These are phyloP conservation scores for Pulveroboletus sp. DNA, from an alignment of 768 basidiomycete genomes.

Conservation along the genomic window DNA sequence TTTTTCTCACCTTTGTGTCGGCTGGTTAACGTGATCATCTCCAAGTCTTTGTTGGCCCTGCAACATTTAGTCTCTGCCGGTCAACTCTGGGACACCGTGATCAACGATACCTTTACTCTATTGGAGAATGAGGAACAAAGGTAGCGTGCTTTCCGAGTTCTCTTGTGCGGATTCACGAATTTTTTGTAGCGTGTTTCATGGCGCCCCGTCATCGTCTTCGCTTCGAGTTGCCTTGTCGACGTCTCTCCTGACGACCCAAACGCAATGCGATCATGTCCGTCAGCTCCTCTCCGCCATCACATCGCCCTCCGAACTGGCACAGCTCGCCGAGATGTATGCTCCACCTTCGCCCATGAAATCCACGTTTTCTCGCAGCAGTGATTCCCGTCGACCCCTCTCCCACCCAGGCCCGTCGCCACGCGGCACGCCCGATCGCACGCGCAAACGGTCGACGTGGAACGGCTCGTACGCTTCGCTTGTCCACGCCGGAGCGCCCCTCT, in stretches of 20 bases:
- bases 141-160: conserved; percentile 35
- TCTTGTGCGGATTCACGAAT: neutral
- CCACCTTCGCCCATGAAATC: conserved; percentile 59
- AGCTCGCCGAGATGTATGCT: conserved; percentile 86
- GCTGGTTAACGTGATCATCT: conserved; percentile 4
- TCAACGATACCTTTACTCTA: conserved; percentile 63
- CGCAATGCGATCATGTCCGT: conserved; percentile 80
- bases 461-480: conserved; percentile 59
- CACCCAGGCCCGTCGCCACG: conserved; percentile 32
- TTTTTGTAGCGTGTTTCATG: conserved; percentile 34
- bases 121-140: conserved; percentile 71
- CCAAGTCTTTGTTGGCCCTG: conserved; percentile 62
- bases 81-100: conserved; percentile 68
- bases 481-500: conserved; percentile 43
- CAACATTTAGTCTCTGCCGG: conserved; percentile 67
- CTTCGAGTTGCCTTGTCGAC: conserved; percentile 72
- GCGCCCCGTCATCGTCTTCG: conserved; percentile 30
- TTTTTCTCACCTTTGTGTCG: neutral
- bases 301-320: conserved; percentile 65
- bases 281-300: conserved; percentile 77
- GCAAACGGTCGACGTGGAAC: conserved; percentile 76
- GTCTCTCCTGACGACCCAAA: conserved; percentile 71
- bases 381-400: conserved; percentile 45
- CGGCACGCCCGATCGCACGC: conserved; percentile 21
- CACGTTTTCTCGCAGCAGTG: conserved; percentile 21